Evolutionary conservation across 768 basidiomycete species (phyloP).

Genomic region (Pisolithus orientalis): DNA sequence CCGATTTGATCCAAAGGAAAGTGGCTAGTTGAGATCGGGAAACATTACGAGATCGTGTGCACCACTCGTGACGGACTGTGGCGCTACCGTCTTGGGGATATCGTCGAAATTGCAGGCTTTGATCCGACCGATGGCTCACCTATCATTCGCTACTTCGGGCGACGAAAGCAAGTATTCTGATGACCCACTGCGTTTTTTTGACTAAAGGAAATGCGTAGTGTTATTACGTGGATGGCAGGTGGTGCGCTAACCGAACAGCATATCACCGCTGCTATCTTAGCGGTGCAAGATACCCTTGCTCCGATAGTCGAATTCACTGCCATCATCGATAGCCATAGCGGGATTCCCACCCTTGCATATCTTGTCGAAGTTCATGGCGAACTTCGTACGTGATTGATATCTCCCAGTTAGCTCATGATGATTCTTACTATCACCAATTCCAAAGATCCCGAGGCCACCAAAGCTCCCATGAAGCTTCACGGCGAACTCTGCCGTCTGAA

Average conservation of each 20-base stretch:
- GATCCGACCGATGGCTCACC: conserved; percentile 13
- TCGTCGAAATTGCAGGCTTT: conserved; percentile 10
- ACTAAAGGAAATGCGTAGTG: too few relatives aligned
- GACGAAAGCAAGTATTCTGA: too few relatives aligned
- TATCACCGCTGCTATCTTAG: background rate
- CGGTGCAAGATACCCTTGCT: background rate
- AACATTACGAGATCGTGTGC: too few relatives aligned
- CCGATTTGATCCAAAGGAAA: background rate
- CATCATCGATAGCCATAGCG: conserved; percentile 10
- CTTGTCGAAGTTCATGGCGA: conserved; percentile 5
- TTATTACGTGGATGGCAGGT: background rate
- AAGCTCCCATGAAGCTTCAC: too few relatives aligned
- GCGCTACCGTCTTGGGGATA: too few relatives aligned
- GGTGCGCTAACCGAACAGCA: too few relatives aligned
- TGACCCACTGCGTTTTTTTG: too few relatives aligned
- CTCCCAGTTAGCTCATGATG: background rate
- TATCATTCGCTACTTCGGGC: conserved; percentile 13
- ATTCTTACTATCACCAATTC: background rate
- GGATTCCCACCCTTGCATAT: background rate
- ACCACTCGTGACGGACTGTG: too few relatives aligned
- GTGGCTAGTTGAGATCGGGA: conserved; percentile 2
- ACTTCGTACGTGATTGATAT: background rate
- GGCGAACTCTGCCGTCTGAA: too few relatives aligned
- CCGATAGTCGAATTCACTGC: conserved; percentile 9
- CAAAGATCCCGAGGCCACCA: background rate